Evolutionary conservation across 441 rosid genomes (phyloP).

Genomic region (Eutrema salsugineum): DNA sequence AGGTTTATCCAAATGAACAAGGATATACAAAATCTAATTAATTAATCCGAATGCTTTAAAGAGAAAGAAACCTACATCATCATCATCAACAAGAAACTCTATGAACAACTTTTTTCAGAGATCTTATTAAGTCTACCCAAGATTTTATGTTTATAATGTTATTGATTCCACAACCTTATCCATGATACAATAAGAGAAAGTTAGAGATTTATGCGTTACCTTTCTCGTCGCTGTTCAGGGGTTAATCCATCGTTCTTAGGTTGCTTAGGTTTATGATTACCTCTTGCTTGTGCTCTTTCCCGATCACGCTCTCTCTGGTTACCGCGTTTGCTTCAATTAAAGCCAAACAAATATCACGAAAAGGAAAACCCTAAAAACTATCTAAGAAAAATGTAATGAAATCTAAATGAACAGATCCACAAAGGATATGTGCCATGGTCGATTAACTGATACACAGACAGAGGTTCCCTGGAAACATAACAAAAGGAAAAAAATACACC

Average conservation of each 20-base stretch:
- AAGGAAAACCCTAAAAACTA: neutral
- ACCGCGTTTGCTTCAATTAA: constrained; percentile 64
- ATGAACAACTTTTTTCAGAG: neutral
- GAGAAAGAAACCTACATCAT: neutral
- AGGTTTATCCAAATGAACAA: neutral
- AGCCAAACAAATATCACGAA: constrained; percentile 25
- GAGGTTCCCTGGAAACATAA: constrained; percentile 12
- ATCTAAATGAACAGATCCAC: constrained; percentile 30
- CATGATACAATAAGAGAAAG: neutral
- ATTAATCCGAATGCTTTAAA: neutral
- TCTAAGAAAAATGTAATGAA: neutral
- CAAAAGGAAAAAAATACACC: neutral
- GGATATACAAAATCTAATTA: neutral
- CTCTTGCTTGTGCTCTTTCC: constrained; percentile 66
- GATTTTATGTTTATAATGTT: too few species aligned
- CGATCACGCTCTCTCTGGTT: constrained; percentile 72
- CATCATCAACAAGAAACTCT: neutral
- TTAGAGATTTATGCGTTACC: constrained; percentile 19
- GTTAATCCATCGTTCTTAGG: constrained; percentile 54
- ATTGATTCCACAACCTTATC: neutral
- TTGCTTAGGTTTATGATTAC: constrained; percentile 35
- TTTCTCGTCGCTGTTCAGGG: constrained; percentile 76
- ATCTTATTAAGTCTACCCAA: neutral
- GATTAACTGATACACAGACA: constrained; percentile 5
- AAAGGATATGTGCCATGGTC: constrained; percentile 68